These are phyloP conservation scores for Holtermanniella nyarrowii DNA, from an alignment of 768 basidiomycete species.

Conservation along the genomic window DNA sequence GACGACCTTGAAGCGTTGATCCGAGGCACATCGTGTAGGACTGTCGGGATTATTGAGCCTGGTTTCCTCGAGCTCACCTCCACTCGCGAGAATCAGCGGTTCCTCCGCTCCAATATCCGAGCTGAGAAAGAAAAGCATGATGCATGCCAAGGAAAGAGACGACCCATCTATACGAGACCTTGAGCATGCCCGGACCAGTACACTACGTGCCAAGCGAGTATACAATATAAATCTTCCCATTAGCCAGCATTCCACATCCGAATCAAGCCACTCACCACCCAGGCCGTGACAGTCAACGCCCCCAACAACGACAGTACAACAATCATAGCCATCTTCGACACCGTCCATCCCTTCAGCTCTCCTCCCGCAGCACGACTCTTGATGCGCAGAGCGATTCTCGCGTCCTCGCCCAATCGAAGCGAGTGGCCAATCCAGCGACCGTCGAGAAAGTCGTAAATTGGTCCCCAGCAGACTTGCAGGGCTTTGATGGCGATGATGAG, in stretches of 20 bases:
- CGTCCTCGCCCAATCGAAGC: constrained; percentile 17
- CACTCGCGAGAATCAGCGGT: too few species aligned
- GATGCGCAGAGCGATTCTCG: constrained; percentile 11
- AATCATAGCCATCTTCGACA: constrained; percentile 6
- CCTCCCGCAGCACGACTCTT: neutral
- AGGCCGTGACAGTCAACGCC: constrained; percentile 19
- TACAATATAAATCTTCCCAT: constrained; percentile 21
- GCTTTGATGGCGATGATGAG: constrained; percentile 34
- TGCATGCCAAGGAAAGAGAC: too few species aligned
- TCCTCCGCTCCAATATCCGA: too few species aligned
- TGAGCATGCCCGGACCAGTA: too few species aligned
- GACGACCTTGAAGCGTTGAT: too few species aligned
- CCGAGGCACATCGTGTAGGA: too few species aligned
- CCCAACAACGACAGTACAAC: constrained; percentile 9
- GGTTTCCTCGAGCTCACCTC: too few species aligned
- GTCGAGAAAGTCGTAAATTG: constrained; percentile 26
- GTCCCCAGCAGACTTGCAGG: constrained; percentile 21
- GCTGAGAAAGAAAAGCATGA: too few species aligned
- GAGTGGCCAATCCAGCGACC: constrained; percentile 27
- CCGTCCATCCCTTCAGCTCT: constrained; percentile 16
- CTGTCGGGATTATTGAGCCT: too few species aligned
- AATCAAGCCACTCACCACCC: constrained; percentile 22
- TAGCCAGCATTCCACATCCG: neutral
- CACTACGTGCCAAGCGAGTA: constrained; percentile 28
- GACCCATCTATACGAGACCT: too few species aligned